These are phyloP conservation scores for Talaromyces proteolyticus DNA, from an alignment of 495 filamentous ascomycete genomes.

Conservation along the genomic window DNA sequence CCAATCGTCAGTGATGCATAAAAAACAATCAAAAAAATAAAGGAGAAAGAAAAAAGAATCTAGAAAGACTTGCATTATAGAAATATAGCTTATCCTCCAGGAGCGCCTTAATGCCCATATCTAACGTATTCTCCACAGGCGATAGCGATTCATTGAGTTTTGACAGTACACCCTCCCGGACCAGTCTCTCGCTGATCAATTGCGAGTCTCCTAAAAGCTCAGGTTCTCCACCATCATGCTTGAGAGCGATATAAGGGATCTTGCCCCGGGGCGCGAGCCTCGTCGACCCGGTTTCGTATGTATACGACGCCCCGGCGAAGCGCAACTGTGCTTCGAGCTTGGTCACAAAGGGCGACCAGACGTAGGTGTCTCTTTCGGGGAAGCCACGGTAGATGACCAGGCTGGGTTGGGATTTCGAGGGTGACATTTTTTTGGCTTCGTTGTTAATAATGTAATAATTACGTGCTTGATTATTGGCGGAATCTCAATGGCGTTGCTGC, in stretches of 20 bases:
- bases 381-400: slow-evolving; percentile 52
- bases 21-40: background rate
- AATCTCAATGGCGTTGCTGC: no score
- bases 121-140: slow-evolving; percentile 30
- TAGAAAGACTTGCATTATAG: slow-evolving; percentile 21
- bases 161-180: slow-evolving; percentile 28
- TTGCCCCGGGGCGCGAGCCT: slow-evolving; percentile 48
- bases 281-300: slow-evolving; percentile 31
- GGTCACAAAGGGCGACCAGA: slow-evolving; percentile 60
- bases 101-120: slow-evolving; percentile 46
- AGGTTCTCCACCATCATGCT: slow-evolving; percentile 10
- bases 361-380: slow-evolving; percentile 27
- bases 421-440: background rate
- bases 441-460: background rate
- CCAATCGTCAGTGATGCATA: slow-evolving; percentile 2
- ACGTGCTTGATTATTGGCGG: background rate
- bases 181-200: slow-evolving; percentile 43
- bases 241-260: slow-evolving; percentile 45
- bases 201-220: slow-evolving; percentile 38
- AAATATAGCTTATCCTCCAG: slow-evolving; percentile 60
- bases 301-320: slow-evolving; percentile 43
- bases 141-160: slow-evolving; percentile 42
- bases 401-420: background rate
- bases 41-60: no score
- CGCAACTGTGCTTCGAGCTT: slow-evolving; percentile 62